Evolutionary conservation across 1,284 basidiomycete species (phyloP).

Genomic region (Gomphus bonarii): DNA sequence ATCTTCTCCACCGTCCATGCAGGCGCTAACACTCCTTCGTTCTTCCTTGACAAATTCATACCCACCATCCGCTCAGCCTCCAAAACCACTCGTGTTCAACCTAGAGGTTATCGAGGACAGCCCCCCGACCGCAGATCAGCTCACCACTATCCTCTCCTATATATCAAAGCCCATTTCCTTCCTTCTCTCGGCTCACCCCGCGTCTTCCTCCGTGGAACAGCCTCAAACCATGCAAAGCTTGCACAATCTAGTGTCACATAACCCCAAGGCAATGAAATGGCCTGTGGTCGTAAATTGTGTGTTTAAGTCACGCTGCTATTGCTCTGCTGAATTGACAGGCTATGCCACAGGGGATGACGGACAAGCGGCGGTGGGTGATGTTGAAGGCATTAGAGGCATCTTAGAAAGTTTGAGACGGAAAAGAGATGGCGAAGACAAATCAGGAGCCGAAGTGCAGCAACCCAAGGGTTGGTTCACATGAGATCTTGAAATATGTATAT

Average conservation of each 20-base stretch:
- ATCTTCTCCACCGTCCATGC: constrained; percentile 48
- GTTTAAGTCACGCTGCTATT: neutral
- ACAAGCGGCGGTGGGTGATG: constrained; percentile 48
- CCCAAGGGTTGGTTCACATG: constrained; percentile 44
- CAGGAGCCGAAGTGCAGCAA: constrained; percentile 26
- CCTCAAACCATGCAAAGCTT: constrained; percentile 29
- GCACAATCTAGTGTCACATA: constrained; percentile 37
- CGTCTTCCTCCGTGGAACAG: constrained; percentile 15
- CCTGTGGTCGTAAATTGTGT: constrained; percentile 67
- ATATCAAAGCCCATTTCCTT: constrained; percentile 19
- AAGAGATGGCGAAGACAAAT: constrained; percentile 46
- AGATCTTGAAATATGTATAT: neutral
- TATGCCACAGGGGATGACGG: constrained; percentile 35
- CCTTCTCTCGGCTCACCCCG: constrained; percentile 19
- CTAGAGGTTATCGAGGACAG: constrained; percentile 57
- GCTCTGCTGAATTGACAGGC: neutral
- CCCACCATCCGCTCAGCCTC: constrained; percentile 35
- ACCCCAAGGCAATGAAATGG: constrained; percentile 57
- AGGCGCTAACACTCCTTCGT: constrained; percentile 48
- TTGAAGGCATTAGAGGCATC: constrained; percentile 55
- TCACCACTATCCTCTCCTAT: constrained; percentile 56
- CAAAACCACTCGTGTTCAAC: constrained; percentile 51
- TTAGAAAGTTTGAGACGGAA: constrained; percentile 51
- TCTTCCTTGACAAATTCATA: constrained; percentile 48
- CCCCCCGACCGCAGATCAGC: constrained; percentile 56